Conservation (phyloP, 1,284 basidiomycete species). For the Apiotrichum brassicae region DNA sequence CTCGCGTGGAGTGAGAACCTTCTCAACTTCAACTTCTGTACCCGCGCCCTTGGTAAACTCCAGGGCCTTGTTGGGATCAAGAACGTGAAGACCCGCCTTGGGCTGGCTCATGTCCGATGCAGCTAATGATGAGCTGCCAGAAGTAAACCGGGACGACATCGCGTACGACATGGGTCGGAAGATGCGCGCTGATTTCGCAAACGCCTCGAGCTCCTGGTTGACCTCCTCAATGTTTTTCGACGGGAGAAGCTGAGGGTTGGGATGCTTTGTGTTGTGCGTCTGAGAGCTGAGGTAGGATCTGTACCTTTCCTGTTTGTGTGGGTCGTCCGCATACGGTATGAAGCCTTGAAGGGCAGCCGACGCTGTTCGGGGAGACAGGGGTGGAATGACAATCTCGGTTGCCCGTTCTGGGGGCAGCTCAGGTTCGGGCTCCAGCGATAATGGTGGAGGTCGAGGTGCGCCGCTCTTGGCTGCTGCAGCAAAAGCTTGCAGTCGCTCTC, state of each 20-base stretch:
- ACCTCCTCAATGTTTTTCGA: constrained; percentile 62
- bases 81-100: constrained; percentile 66
- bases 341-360: constrained; percentile 81
- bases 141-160: constrained; percentile 88
- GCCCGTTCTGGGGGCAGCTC: constrained; percentile 18
- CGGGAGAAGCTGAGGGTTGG: constrained; percentile 52
- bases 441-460: constrained; percentile 15
- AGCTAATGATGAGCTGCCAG: constrained; percentile 55
- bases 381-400: constrained; percentile 54
- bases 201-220: constrained; percentile 76
- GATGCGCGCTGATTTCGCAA: constrained; percentile 74
- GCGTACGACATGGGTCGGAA: constrained; percentile 88
- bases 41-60: constrained; percentile 32
- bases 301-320: constrained; percentile 77
- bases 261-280: constrained; percentile 49
- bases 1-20: constrained; percentile 61
- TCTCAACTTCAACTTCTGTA: constrained; percentile 48
- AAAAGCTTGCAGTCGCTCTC: constrained; percentile 69
- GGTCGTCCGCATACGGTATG: constrained; percentile 76
- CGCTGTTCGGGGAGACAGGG: constrained; percentile 64
- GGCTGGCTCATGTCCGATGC: constrained; percentile 53
- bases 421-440: constrained; percentile 19
- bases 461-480: constrained; percentile 38
- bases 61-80: constrained; percentile 46
- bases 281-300: constrained; percentile 72